phyloP scores from a whole-genome alignment of 1,284 basidiomycete species.

The Malassezia globosa region DNA sequence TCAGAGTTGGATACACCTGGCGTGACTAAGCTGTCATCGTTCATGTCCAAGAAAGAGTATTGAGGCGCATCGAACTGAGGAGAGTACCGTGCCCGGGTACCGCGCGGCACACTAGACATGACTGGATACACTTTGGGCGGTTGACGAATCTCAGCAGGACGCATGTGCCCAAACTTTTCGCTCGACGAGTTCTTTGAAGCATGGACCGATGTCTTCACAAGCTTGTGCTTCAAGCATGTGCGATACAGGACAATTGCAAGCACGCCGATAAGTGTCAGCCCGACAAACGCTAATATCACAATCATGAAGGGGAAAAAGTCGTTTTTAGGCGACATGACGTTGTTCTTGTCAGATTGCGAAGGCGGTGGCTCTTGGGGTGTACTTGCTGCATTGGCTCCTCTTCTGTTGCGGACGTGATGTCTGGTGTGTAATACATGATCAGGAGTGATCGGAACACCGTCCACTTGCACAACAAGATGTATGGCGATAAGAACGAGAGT shows the following conservation, averaged over 20 bases:
- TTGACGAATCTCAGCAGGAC: not conserved
- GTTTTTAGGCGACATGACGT: slow-evolving; percentile 10
- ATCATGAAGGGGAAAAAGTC: slow-evolving; percentile 9
- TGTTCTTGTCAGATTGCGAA: not conserved
- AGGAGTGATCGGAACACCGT: not conserved
- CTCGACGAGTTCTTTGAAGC: not conserved
- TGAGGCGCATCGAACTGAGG: not conserved
- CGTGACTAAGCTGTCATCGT: not conserved
- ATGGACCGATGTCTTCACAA: not conserved
- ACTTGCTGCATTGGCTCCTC: no score
- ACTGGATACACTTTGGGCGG: not conserved
- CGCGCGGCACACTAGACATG: slow-evolving; percentile 9
- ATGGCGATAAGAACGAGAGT: not conserved
- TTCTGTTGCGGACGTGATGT: not conserved
- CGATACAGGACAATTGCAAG: not conserved
- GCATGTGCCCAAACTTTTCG: not conserved
- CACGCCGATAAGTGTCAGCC: not conserved
- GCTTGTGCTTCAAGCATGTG: not conserved
- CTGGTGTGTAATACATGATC: not conserved
- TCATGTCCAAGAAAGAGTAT: not conserved
- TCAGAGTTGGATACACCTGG: not conserved
- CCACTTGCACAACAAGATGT: not conserved
- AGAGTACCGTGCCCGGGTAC: not conserved
- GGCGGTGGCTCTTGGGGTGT: no score
- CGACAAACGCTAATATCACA: not conserved